These are phyloP conservation scores for Starmerella potacharoeniae DNA, from an alignment of 805 yeast genomes.

Conservation along the genomic window DNA sequence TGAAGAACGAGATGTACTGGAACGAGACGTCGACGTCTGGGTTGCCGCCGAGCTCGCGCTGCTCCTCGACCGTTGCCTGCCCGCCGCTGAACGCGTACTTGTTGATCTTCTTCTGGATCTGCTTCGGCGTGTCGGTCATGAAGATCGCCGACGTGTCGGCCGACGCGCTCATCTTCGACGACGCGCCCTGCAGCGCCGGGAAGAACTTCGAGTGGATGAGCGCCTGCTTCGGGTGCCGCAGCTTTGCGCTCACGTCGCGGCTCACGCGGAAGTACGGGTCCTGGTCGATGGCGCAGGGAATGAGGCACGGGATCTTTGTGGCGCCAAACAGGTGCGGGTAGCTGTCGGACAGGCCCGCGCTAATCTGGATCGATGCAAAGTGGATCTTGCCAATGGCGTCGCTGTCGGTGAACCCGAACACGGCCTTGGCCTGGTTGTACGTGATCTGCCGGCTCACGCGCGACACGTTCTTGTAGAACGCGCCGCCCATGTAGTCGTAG, in stretches of 20 bases:
- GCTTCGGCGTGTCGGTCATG: constrained; percentile 89
- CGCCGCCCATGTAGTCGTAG: constrained; percentile 83
- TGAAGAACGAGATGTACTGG: constrained; percentile 83
- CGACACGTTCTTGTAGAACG: constrained; percentile 88
- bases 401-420: constrained; percentile 89
- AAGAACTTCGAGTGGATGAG: constrained; percentile 88
- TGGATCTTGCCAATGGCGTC: constrained; percentile 92
- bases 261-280: constrained; percentile 97
- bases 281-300: constrained; percentile 98
- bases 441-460: constrained; percentile 89
- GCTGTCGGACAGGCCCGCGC: constrained; percentile 90
- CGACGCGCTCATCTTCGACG: constrained; percentile 94
- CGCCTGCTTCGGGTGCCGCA: constrained; percentile 82
- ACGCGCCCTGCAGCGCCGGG: constrained; percentile 96
- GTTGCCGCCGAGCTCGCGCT: constrained; percentile 80
- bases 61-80: constrained; percentile 74
- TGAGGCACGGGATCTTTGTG: constrained; percentile 84
- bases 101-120: constrained; percentile 86
- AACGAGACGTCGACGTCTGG: constrained; percentile 92
- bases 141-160: constrained; percentile 85
- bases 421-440: constrained; percentile 92
- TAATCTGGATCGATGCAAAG: constrained; percentile 92
- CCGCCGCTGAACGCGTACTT: constrained; percentile 97
- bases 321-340: constrained; percentile 91
- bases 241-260: constrained; percentile 92